phyloP scores from a whole-genome alignment of 1,284 basidiomycete genomes.

The Naganishia cerealis region DNA sequence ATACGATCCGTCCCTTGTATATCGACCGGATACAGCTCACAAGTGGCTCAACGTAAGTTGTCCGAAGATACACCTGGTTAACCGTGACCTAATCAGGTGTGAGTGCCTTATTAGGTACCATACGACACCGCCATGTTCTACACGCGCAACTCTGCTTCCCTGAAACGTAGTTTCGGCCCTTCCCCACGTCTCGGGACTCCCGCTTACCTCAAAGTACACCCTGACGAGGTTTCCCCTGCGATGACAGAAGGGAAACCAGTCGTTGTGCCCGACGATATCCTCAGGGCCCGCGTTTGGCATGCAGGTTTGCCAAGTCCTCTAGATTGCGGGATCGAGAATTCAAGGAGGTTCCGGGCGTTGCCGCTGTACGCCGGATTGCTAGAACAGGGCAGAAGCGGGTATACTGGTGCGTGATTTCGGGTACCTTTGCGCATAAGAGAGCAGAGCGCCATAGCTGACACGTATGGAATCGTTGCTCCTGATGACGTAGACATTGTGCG shows the following conservation, averaged over 20 bases:
- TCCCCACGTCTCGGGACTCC: conserved; percentile 50
- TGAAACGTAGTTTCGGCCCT: conserved; percentile 55
- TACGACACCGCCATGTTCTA: conserved; percentile 60
- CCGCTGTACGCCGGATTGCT: conserved; percentile 57
- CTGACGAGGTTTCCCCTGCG: conserved; percentile 20
- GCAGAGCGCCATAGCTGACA: not conserved
- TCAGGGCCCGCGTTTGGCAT: conserved; percentile 27
- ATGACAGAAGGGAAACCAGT: conserved; percentile 30
- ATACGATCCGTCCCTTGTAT: not conserved
- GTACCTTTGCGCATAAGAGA: no score
- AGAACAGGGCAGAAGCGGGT: conserved; percentile 55
- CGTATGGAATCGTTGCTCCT: not conserved
- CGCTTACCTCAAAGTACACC: conserved; percentile 51
- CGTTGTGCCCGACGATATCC: conserved; percentile 25
- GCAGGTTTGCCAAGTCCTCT: conserved; percentile 51
- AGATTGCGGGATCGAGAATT: conserved; percentile 57
- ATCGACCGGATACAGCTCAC: conserved; percentile 43
- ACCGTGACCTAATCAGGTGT: not conserved
- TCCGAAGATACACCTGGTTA: not conserved
- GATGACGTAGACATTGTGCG: conserved; percentile 47
- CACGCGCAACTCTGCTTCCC: conserved; percentile 44
- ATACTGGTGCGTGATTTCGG: conserved; percentile 41
- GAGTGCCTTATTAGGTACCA: conserved; percentile 49
- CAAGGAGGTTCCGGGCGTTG: conserved; percentile 57
- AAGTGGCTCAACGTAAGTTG: conserved; percentile 55